These are phyloP conservation scores for Penstemon newberryi DNA, from an alignment of 257 asterid species.

Conservation along the genomic window DNA sequence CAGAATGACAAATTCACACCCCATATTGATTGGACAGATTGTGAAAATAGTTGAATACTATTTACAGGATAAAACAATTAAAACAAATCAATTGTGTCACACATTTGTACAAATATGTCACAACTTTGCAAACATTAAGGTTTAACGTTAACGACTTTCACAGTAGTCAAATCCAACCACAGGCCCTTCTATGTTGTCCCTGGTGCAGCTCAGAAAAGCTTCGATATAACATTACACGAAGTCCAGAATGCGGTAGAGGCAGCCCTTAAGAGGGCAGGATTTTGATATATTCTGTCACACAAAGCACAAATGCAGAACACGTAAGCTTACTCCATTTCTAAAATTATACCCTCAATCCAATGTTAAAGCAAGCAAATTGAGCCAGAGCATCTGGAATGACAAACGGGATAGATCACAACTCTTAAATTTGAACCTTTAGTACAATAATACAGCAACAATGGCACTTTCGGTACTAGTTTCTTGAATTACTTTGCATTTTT, in stretches of 20 bases:
- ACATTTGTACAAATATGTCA: slow-evolving; percentile 28
- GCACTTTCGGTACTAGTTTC: too few relatives aligned
- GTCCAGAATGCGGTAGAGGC: slow-evolving; percentile 96
- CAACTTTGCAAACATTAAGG: slow-evolving; percentile 5
- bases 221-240: slow-evolving; percentile 80
- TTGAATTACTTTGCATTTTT: too few relatives aligned
- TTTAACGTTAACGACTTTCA: slow-evolving; percentile 20
- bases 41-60: slow-evolving; percentile 5
- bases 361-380: background rate
- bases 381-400: background rate
- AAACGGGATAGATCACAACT: background rate
- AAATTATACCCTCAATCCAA: slow-evolving; percentile 1
- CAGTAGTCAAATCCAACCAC: slow-evolving; percentile 22
- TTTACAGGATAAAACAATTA: slow-evolving; percentile 17
- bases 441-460: too few relatives aligned
- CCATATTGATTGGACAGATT: background rate
- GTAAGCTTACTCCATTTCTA: background rate
- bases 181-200: background rate
- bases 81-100: slow-evolving; percentile 10
- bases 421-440: background rate
- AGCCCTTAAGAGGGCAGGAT: slow-evolving; percentile 79
- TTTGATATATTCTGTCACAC: slow-evolving; percentile 77
- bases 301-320: slow-evolving; percentile 14
- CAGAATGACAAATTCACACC: background rate
- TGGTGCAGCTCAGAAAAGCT: slow-evolving; percentile 61